Conservation (phyloP, 305 asterid genomes). For the Fraxinus floribunda region DNA sequence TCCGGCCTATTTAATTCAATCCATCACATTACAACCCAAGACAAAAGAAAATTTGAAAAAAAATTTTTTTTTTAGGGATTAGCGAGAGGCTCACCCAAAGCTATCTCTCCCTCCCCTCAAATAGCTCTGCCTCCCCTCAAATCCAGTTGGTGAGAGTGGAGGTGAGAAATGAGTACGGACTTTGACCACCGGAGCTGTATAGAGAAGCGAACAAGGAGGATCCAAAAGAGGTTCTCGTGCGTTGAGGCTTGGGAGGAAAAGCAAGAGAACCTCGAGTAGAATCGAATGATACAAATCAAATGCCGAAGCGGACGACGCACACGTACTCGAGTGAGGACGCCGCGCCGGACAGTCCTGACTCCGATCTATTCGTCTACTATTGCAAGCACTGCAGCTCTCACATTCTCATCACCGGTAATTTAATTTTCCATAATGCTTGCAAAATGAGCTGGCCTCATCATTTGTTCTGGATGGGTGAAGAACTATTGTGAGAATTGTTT, state of each 20-base stretch:
- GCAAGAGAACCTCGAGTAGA: neutral
- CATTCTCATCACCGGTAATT: conserved; percentile 90
- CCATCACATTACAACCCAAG: too few species aligned
- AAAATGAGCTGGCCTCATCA: neutral
- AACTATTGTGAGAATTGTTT: neutral
- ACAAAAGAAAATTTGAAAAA: too few species aligned
- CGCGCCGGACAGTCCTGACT: conserved; percentile 74
- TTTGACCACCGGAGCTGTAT: conserved; percentile 70
- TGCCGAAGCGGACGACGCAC: conserved; percentile 98
- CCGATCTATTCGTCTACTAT: conserved; percentile 93
- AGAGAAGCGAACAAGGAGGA: conserved; percentile 56
- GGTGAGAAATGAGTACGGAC: conserved; percentile 70
- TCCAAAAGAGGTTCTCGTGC: conserved; percentile 61
- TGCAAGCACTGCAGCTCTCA: conserved; percentile 96
- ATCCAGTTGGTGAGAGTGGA: conserved; percentile 47
- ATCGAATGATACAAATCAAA: conserved; percentile 14
- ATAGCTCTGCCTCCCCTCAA: neutral
- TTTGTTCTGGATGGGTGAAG: neutral
- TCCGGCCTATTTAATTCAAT: too few species aligned
- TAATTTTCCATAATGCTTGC: neutral
- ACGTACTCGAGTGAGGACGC: conserved; percentile 84
- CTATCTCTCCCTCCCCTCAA: too few species aligned
- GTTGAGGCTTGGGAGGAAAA: neutral
- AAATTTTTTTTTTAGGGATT: too few species aligned
- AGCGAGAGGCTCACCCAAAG: too few species aligned